Conservation (phyloP, 2,329 filamentous ascomycete genomes). For the Penicillium sp. region DNA sequence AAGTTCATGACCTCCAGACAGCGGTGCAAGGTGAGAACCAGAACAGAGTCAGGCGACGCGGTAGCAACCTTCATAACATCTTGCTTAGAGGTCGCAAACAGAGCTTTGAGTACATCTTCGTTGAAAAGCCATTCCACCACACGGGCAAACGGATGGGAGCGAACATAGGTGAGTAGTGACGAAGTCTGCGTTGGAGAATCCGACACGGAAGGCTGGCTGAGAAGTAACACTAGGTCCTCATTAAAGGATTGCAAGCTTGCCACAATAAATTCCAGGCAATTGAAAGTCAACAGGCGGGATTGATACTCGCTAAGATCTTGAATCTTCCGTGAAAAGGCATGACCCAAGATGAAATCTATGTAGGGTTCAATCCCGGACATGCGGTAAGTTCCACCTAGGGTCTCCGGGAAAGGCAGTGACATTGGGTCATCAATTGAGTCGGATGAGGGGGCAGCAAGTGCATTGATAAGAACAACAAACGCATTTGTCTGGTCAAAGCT, state of each 20-base stretch:
- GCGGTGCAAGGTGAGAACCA: conserved; percentile 74
- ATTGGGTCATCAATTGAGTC: conserved; percentile 61
- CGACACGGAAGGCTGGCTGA: conserved; percentile 72
- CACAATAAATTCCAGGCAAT: conserved; percentile 79
- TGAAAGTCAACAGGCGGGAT: conserved; percentile 69
- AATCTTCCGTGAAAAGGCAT: conserved; percentile 67
- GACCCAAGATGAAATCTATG: conserved; percentile 82
- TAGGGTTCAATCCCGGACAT: conserved; percentile 88
- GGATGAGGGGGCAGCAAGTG: conserved; percentile 62
- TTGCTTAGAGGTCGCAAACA: conserved; percentile 78
- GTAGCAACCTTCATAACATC: conserved; percentile 69
- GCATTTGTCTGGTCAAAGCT: conserved; percentile 83
- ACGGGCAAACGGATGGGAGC: conserved; percentile 85
- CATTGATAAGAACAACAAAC: conserved; percentile 73
- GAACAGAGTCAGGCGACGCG: conserved; percentile 71
- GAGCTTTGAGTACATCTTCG: conserved; percentile 74
- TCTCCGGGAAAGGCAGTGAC: conserved; percentile 80
- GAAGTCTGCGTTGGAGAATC: conserved; percentile 72
- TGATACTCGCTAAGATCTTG: conserved; percentile 68
- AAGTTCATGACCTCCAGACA: conserved; percentile 81
- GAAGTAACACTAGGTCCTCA: conserved; percentile 83
- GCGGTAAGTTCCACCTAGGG: conserved; percentile 72
- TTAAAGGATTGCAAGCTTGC: conserved; percentile 85
- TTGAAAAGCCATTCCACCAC: conserved; percentile 99
- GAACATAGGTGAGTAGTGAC: conserved; percentile 75